Percentiles rank a stretch among this genome's conserved stretches.
These are phyloP conservation scores for Magnolia officinalis DNA, from an alignment of 164 flowering plant genomes.

Conservation along the genomic window DNA sequence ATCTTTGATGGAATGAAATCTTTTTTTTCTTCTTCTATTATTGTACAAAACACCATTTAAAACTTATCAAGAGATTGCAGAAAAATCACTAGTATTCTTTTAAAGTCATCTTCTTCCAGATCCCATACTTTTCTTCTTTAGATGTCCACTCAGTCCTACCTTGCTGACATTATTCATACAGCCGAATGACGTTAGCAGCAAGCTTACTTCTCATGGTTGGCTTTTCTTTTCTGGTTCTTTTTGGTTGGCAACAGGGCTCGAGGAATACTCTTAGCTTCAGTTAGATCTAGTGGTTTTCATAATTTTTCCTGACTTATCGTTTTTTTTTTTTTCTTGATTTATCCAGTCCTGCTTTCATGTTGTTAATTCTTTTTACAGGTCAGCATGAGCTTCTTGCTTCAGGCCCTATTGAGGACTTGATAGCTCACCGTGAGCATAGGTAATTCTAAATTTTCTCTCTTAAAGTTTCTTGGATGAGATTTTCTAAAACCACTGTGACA, in stretches of 20 bases:
- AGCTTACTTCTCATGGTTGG: too few relatives aligned
- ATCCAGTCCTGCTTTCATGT: neutral
- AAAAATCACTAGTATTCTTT: too few relatives aligned
- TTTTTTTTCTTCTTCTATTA: too few relatives aligned
- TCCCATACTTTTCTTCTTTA: too few relatives aligned
- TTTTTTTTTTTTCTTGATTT: neutral
- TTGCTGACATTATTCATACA: too few relatives aligned
- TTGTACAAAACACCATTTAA: too few relatives aligned
- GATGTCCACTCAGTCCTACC: too few relatives aligned
- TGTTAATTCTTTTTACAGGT: constrained; percentile 40
- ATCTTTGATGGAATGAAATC: too few relatives aligned
- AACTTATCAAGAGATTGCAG: too few relatives aligned
- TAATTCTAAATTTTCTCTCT: constrained; percentile 18
- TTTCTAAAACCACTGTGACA: neutral
- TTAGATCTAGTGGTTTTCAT: neutral
- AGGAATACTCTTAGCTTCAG: neutral
- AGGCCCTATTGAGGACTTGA: constrained; percentile 98
- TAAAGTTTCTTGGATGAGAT: neutral
- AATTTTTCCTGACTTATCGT: neutral
- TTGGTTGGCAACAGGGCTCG: neutral
- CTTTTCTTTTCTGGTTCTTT: too few relatives aligned
- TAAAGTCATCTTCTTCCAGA: too few relatives aligned
- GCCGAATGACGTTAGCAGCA: too few relatives aligned
- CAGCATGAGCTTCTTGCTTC: constrained; percentile 99
- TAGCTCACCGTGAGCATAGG: constrained; percentile 99